Conservation (phyloP, 495 filamentous ascomycete species). For the Tetracladium marchalianum region DNA sequence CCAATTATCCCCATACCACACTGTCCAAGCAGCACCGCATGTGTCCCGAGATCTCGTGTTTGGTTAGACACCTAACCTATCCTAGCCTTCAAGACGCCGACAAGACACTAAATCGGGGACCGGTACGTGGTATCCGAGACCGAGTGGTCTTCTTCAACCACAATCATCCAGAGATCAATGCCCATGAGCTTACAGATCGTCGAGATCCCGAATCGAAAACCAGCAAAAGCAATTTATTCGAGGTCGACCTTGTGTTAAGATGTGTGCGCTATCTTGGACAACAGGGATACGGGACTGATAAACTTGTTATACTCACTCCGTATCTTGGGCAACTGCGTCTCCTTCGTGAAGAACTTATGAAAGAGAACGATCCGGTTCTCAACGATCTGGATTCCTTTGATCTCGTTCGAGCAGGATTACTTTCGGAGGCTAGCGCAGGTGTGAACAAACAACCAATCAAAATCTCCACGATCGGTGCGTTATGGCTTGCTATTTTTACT, state of each 20-base stretch:
- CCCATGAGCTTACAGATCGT: constrained; percentile 34
- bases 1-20: constrained; percentile 43
- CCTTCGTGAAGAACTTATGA: constrained; percentile 39
- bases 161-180: constrained; percentile 36
- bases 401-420: constrained; percentile 48
- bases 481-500: not conserved
- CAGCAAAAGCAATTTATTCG: constrained; percentile 47
- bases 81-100: constrained; percentile 50
- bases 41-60: constrained; percentile 55
- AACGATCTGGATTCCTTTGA: constrained; percentile 64
- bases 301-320: constrained; percentile 61
- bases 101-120: constrained; percentile 37
- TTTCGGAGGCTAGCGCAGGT: constrained; percentile 42
- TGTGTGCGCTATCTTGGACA: constrained; percentile 59
- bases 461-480: constrained; percentile 54
- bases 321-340: constrained; percentile 59
- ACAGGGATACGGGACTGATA: constrained; percentile 57
- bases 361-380: constrained; percentile 41
- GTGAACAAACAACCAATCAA: constrained; percentile 38
- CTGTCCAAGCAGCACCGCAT: constrained; percentile 60
- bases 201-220: constrained; percentile 33
- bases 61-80: constrained; percentile 53
- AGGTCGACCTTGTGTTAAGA: constrained; percentile 54
- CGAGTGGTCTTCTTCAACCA: constrained; percentile 61
- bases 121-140: constrained; percentile 48